phyloP scores from a whole-genome alignment of 768 basidiomycete genomes.

The Postia placenta region DNA sequence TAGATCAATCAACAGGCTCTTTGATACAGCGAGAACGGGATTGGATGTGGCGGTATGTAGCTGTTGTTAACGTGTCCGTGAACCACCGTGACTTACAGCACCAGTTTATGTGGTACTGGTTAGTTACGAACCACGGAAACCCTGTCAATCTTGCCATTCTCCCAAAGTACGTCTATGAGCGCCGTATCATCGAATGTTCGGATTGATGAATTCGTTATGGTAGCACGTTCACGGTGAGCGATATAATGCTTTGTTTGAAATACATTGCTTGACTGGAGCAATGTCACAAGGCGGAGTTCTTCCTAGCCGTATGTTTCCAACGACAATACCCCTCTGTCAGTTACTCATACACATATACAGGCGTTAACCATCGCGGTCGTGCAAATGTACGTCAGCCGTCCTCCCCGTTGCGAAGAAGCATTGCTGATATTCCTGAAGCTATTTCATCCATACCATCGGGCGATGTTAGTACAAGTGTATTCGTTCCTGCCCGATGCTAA shows the following conservation, averaged over 20 bases:
- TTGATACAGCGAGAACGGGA: background rate
- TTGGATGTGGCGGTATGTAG: background rate
- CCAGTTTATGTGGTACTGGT: conserved; percentile 1
- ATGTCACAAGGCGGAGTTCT: background rate
- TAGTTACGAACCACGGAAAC: background rate
- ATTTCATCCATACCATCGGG: conserved; percentile 1
- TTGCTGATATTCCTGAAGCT: background rate
- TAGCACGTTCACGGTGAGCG: background rate
- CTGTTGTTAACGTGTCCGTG: too few relatives aligned
- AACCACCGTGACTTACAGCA: too few relatives aligned
- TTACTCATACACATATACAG: background rate
- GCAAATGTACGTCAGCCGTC: background rate
- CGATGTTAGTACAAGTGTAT: background rate
- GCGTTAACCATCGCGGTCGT: background rate
- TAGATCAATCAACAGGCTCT: too few relatives aligned
- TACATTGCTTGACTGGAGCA: background rate
- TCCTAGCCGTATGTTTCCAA: background rate
- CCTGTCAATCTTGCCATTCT: background rate
- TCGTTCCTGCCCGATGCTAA: background rate
- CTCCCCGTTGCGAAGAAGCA: background rate
- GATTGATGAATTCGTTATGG: too few relatives aligned
- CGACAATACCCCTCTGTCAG: too few relatives aligned
- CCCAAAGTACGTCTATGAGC: background rate
- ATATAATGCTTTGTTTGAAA: too few relatives aligned
- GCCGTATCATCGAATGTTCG: too few relatives aligned